Evolutionary conservation across 805 yeast species (phyloP).

Genomic region (Suhomyces vadensis): DNA sequence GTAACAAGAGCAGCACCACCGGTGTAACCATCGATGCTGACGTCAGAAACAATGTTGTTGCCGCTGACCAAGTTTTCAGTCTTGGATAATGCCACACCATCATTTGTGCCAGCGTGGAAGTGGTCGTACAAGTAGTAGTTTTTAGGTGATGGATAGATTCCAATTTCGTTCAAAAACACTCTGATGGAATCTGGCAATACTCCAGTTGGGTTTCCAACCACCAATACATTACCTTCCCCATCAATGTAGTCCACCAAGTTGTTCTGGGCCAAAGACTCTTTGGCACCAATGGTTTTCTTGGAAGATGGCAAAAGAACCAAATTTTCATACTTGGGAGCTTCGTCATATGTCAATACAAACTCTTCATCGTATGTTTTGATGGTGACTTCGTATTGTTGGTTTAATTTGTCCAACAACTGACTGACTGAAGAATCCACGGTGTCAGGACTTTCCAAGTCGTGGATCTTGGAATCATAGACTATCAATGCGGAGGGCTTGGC

Average conservation of each 20-base stretch:
- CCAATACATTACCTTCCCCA: constrained; percentile 74
- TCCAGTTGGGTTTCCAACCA: constrained; percentile 50
- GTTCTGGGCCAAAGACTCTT: constrained; percentile 29
- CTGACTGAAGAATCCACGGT: constrained; percentile 19
- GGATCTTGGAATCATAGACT: constrained; percentile 32
- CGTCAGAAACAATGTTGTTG: constrained; percentile 10
- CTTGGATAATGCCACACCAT: constrained; percentile 30
- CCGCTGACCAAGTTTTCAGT: constrained; percentile 25
- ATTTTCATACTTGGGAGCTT: constrained; percentile 27
- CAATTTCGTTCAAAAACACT: constrained; percentile 72
- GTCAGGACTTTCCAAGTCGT: constrained; percentile 19
- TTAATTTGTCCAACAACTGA: constrained; percentile 25
- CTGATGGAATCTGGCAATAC: constrained; percentile 49
- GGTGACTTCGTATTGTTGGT: constrained; percentile 17
- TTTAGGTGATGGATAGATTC: constrained; percentile 81
- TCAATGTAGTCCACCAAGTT: constrained; percentile 59
- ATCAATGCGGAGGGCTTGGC: constrained; percentile 22
- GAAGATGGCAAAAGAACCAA: constrained; percentile 38
- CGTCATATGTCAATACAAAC: constrained; percentile 25
- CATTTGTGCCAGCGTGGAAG: constrained; percentile 43
- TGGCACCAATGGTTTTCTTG: constrained; percentile 34
- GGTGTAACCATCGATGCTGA: constrained; percentile 18
- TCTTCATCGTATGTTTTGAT: constrained; percentile 24
- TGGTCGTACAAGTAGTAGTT: constrained; percentile 65
- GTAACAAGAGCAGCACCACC: constrained; percentile 73